These are phyloP conservation scores for Bonia amplexicaulis DNA, from an alignment of 176 grass and related monocot species.

Conservation along the genomic window DNA sequence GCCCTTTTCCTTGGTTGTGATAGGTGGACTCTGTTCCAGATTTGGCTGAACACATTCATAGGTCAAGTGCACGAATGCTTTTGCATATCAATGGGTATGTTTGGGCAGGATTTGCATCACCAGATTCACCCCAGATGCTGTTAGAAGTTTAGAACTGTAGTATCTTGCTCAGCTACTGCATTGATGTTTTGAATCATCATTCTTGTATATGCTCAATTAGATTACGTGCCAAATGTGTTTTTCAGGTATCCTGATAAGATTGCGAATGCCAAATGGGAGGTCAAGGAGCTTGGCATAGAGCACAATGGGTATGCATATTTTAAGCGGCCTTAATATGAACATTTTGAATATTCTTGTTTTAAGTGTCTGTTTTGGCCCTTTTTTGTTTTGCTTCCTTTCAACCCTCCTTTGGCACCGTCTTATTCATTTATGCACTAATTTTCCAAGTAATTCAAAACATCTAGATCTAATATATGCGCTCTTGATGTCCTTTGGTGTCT, in stretches of 20 bases:
- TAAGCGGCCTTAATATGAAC: constrained; percentile 20
- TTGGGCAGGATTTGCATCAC: neutral
- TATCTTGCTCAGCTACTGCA: constrained; percentile 18
- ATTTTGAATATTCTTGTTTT: constrained; percentile 6
- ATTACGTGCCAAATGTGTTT: constrained; percentile 20
- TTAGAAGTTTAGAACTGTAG: neutral
- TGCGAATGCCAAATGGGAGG: constrained; percentile 98
- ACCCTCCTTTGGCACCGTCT: neutral
- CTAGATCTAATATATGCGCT: neutral
- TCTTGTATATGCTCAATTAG: constrained; percentile 12
- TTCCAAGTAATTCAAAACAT: neutral
- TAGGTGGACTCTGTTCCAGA: constrained; percentile 95
- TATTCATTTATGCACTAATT: constrained; percentile 9
- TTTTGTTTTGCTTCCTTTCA: constrained; percentile 2
- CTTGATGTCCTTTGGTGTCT: neutral
- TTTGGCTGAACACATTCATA: constrained; percentile 90
- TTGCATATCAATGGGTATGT: constrained; percentile 94
- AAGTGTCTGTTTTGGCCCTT: neutral
- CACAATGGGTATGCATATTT: constrained; percentile 90
- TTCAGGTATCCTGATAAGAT: constrained; percentile 95
- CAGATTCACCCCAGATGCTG: constrained; percentile 23
- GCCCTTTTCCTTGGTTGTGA: constrained; percentile 27
- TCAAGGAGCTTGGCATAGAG: constrained; percentile 97
- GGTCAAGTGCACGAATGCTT: constrained; percentile 83
- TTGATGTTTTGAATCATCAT: constrained; percentile 9